phyloP scores from a whole-genome alignment of 2,329 filamentous ascomycete species.

The Colletotrichum nymphaeae region DNA sequence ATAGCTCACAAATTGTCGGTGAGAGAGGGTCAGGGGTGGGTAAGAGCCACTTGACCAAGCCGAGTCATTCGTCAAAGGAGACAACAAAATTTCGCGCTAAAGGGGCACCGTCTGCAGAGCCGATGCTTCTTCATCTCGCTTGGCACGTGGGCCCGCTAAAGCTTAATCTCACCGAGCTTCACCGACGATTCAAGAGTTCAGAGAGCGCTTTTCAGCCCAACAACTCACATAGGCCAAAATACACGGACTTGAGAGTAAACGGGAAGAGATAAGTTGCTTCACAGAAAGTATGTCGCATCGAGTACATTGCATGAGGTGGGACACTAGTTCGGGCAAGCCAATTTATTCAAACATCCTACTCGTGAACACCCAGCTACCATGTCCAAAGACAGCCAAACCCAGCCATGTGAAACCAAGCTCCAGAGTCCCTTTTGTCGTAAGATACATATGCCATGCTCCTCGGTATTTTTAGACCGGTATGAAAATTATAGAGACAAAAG shows the following conservation, averaged over 20 bases:
- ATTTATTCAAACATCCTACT: conserved; percentile 33
- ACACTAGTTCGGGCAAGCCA: conserved; percentile 11
- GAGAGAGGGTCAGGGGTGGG: neutral
- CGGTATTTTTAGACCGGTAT: neutral
- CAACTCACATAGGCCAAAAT: neutral
- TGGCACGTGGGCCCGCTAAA: neutral
- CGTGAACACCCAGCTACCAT: conserved; percentile 21
- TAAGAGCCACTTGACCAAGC: neutral
- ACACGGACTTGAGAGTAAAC: no score
- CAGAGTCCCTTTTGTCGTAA: conserved; percentile 3
- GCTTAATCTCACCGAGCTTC: conserved; percentile 1
- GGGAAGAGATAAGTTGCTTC: neutral
- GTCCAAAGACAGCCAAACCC: conserved; percentile 17
- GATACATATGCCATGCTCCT: conserved; percentile 13
- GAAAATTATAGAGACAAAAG: conserved; percentile 20
- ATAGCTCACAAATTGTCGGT: conserved; percentile 20
- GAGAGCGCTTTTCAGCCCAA: neutral
- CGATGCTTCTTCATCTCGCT: conserved; percentile 25
- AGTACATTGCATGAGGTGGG: neutral
- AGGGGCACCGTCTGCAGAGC: neutral
- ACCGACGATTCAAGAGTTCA: neutral
- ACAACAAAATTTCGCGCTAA: neutral
- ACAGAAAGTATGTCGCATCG: neutral
- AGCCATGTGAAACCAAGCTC: conserved; percentile 9
- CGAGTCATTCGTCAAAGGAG: conserved; percentile 31